Evolutionary conservation across 306 rosid genomes (phyloP), one percentile per base, ranked within the genome.

Genomic region (Castanea crenata): DNA sequence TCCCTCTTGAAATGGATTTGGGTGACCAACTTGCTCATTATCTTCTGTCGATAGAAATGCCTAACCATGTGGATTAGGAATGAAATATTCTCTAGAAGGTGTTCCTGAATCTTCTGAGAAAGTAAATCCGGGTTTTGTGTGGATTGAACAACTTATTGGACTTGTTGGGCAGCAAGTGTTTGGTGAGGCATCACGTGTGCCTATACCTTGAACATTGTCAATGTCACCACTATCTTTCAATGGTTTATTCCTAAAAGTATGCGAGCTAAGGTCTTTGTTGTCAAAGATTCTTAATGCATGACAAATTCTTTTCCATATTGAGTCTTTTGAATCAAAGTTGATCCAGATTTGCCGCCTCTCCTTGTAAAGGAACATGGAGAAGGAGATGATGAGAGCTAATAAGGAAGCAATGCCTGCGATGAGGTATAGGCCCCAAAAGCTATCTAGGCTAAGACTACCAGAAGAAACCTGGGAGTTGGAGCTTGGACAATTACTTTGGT

Each of bases 381-480:
- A 3, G 67, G 51, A 86, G 67, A 84, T 6, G n/a, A 74, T 1
- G 3, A 90, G 85, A n/a, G 91, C 84, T 6, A 16, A n/a, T 4
- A 83, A 1, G 0, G 86, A 87, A 71, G 83, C 79, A 49, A 29
- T 34, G n/a, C 85, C 83, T 1, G 79, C 85, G 7, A 87, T 69
- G n/a, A 90, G 82, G 79, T 89, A 91, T 9, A 91, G 83, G 5
- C 92, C 93, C 86, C 90, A 78, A n/a, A 92, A 90, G 82, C 88
- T 90, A 4, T 74, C 75, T 1, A 90, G 85, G 71, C 87, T 83
- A 1, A 92, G 89, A 76, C 81, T 83, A 7, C 69, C n/a, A 1
- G 88, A 83, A 65, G 90, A 80, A 20, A 79, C n/a, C 18, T 61
- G 55, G 18, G 67, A 2, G 59, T 32, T 74, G 23, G 92, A 59